Base-by-base conservation (phyloP, 257 asterid species). In the Scutellaria galericulata region DNA sequence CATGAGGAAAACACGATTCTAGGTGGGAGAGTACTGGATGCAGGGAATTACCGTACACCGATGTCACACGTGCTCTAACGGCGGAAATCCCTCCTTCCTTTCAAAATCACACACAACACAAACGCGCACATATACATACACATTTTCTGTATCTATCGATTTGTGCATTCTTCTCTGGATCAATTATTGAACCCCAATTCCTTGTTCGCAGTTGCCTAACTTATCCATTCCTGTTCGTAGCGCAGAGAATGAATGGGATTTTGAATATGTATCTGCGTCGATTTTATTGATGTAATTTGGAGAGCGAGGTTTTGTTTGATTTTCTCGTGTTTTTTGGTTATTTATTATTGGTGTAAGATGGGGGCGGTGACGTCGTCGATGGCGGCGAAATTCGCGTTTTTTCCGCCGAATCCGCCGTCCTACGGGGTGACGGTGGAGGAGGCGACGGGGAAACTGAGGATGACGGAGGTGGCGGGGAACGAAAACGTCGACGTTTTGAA, bases 381-480 rank as follows among this genome's bases (percentile, higher is more conserved):
- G 95, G 98, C 98, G 52, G 93, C 97, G 72, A 89, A 87, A 83
- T 88, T 93, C 60, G 98, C 98, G 2, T 93, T 93, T 77, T 93
- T 93, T 71, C 98, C 98, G 70, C 98, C 98, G 27, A 85, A 80
- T 63, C 98, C 98, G 66, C 83, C 97, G 74, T 90, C 97, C 59
- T 93, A 93, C 53, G 86, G 84, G 66, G 83, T 88, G 81, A 79
- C 66, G 81, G 82, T 57, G 77, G 90, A 70, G 61, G 95, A 77
- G 62, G 82, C 77, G 41, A 70, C 85, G 68, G 90, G 89, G 82
- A 90, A 81, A 80, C 81, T 90, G 77, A 86, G 64, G 87, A 85
- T 93, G 96, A 87, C 96, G 78, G 97, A 85, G 80, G 96, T 90
- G 83, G 70, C 85, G 74, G 88, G 79, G 84, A 88, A 85, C 80